These are phyloP conservation scores for Strobilomyces echinocephalus DNA, from an alignment of 768 basidiomycete species.

Conservation along the genomic window DNA sequence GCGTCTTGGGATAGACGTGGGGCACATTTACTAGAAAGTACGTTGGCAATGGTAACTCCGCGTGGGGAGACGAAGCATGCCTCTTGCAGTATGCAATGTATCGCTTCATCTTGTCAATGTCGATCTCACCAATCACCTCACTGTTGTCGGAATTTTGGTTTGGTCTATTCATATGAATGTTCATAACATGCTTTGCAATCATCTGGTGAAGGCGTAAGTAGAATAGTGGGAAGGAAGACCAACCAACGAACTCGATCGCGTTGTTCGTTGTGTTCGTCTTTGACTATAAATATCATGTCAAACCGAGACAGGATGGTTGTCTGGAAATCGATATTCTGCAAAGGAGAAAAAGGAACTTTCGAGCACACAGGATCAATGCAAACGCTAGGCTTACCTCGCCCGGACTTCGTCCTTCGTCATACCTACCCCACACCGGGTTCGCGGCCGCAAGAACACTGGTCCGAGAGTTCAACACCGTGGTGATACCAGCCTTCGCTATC, in stretches of 20 bases:
- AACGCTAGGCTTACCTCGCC: constrained; percentile 61
- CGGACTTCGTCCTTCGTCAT: constrained; percentile 93
- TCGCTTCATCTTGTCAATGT: constrained; percentile 97
- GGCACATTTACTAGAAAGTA: constrained; percentile 76
- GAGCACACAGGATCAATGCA: neutral
- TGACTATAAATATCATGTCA: constrained; percentile 99
- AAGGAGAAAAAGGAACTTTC: neutral
- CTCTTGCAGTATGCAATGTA: constrained; percentile 96
- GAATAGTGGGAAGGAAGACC: neutral
- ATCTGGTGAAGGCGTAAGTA: constrained; percentile 43
- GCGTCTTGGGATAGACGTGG: constrained; percentile 91
- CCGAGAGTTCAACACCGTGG: constrained; percentile 92
- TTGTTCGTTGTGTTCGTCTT: constrained; percentile 93
- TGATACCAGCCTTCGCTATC: constrained; percentile 98
- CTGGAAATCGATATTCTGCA: constrained; percentile 90
- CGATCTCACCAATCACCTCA: constrained; percentile 80
- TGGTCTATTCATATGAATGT: constrained; percentile 94
- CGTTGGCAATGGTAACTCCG: neutral
- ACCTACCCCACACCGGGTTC: constrained; percentile 96
- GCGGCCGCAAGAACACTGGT: constrained; percentile 96
- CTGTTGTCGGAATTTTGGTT: constrained; percentile 56
- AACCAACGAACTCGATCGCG: constrained; percentile 69
- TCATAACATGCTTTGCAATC: constrained; percentile 97
- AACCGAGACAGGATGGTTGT: constrained; percentile 97
- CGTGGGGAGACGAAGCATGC: constrained; percentile 37